Conservation (phyloP, 306 rosid species). For the Vigna unguiculata region DNA sequence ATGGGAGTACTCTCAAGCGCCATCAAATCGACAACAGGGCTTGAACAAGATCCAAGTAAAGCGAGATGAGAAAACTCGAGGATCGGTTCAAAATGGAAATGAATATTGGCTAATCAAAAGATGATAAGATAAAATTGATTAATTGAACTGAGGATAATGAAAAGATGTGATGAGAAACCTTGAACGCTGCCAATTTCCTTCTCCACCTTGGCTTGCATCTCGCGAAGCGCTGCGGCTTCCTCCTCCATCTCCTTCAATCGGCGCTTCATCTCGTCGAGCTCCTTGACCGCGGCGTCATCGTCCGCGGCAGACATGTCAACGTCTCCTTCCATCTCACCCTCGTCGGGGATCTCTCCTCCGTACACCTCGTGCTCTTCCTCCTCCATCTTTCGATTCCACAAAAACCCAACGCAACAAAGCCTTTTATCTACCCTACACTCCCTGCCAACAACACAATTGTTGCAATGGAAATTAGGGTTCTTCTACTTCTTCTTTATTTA, state of each 20-base stretch:
- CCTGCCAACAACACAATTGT: constrained; percentile 7
- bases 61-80: background rate
- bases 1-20: background rate
- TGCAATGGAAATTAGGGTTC: constrained; percentile 3
- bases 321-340: constrained; percentile 73
- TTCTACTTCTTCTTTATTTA: background rate
- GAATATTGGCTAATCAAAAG: constrained; percentile 4
- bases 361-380: constrained; percentile 97
- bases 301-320: constrained; percentile 83
- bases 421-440: background rate
- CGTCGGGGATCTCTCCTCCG: constrained; percentile 97
- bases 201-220: constrained; percentile 97
- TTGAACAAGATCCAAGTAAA: background rate
- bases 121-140: background rate
- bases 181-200: constrained; percentile 94
- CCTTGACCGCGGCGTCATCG: constrained; percentile 86
- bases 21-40: background rate
- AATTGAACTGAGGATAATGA: constrained; percentile 1
- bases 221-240: constrained; percentile 96
- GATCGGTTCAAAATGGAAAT: background rate
- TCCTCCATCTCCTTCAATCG: constrained; percentile 96
- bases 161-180: constrained; percentile 55
- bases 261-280: constrained; percentile 94
- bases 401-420: background rate
- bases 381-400: constrained; percentile 58